Conservation (phyloP, 108 stramenopile species). For the Epipyxis sp. region DNA sequence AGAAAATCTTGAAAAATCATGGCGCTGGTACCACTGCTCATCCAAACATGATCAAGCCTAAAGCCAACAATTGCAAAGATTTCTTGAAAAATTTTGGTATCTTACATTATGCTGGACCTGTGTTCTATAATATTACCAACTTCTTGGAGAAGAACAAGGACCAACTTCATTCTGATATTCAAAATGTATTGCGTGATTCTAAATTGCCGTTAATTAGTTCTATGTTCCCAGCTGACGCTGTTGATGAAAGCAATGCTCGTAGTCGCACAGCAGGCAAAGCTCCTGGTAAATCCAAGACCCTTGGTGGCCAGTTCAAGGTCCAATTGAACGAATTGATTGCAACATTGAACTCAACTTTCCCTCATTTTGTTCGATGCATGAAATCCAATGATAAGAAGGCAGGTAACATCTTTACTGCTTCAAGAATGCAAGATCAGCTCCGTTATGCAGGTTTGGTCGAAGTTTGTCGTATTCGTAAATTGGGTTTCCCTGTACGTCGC, state of each 20-base stretch:
- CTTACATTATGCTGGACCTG: constrained; percentile 53
- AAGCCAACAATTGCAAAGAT: constrained; percentile 38
- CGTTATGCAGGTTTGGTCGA: constrained; percentile 55
- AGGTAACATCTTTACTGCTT: constrained; percentile 44
- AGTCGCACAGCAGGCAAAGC: constrained; percentile 10
- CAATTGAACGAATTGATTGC: constrained; percentile 76
- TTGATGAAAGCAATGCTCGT: neutral
- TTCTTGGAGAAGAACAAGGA: constrained; percentile 62
- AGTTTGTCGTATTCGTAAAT: constrained; percentile 56
- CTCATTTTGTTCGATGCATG: constrained; percentile 97
- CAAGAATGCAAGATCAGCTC: constrained; percentile 52
- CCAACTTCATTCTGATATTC: constrained; percentile 58
- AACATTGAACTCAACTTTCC: constrained; percentile 81
- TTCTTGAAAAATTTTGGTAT: constrained; percentile 45
- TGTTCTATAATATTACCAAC: constrained; percentile 51
- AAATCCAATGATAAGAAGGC: constrained; percentile 82
- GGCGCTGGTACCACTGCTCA: constrained; percentile 43
- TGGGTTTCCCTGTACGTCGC: constrained; percentile 63
- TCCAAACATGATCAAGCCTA: constrained; percentile 47
- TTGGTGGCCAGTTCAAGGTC: constrained; percentile 72
- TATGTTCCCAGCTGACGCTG: constrained; percentile 15
- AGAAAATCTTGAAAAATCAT: constrained; percentile 54
- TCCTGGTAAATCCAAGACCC: constrained; percentile 35
- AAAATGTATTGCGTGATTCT: constrained; percentile 42
- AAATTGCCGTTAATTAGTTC: constrained; percentile 38